These are phyloP conservation scores for Rhododendron kiyosumense DNA, from an alignment of 148 eudicot species.

Conservation along the genomic window DNA sequence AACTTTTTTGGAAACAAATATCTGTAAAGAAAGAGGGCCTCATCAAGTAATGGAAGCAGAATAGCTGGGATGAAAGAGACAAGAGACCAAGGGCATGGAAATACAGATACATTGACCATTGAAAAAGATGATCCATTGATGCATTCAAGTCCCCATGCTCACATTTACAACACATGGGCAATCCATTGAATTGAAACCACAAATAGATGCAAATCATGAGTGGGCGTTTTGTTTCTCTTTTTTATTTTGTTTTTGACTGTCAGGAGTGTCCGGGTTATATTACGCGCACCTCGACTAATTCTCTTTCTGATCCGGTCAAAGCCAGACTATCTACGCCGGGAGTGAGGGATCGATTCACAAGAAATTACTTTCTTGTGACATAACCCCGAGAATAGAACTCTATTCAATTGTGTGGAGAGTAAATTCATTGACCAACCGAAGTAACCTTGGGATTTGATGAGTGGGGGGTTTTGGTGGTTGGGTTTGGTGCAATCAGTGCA, in stretches of 20 bases:
- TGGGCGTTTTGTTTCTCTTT: too few species aligned
- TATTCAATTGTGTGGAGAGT: too few species aligned
- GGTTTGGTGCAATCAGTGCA: neutral
- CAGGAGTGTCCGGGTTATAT: neutral
- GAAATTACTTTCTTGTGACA: too few species aligned
- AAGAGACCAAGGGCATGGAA: neutral
- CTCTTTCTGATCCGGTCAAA: neutral
- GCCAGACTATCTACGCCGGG: too few species aligned
- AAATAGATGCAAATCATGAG: neutral
- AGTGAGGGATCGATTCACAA: too few species aligned
- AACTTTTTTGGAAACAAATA: neutral
- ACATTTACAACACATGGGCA: neutral
- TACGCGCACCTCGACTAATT: too few species aligned
- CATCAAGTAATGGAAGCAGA: neutral
- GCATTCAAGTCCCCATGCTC: neutral
- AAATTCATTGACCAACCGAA: neutral
- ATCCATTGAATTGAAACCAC: neutral
- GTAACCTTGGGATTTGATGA: neutral
- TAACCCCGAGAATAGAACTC: neutral
- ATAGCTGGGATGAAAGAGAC: slow-evolving; percentile 2
- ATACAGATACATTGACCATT: neutral
- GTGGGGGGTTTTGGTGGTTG: neutral
- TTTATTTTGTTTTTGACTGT: neutral
- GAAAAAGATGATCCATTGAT: neutral
- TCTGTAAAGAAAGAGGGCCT: neutral